Conservation (phyloP, 2,329 filamentous ascomycete species). For the Aureobasidium sp. region DNA sequence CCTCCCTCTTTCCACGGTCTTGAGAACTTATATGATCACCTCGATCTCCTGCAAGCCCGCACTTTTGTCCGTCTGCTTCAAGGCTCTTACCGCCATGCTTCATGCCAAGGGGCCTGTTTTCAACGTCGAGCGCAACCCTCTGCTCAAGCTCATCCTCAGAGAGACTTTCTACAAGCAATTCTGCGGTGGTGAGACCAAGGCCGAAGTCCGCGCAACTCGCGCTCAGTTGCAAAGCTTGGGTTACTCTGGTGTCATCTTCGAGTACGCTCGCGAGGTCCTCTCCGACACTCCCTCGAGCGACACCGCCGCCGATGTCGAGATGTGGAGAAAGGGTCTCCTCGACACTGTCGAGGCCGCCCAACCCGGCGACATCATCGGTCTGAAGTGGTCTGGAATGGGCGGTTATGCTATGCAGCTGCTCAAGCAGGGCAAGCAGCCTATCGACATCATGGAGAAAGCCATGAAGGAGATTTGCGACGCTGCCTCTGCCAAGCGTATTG, state of each 20-base stretch:
- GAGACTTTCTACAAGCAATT: constrained; percentile 87
- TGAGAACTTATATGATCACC: constrained; percentile 64
- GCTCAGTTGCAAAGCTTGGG: constrained; percentile 63
- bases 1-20: constrained; percentile 57
- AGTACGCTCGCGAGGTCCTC: constrained; percentile 78
- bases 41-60: constrained; percentile 62
- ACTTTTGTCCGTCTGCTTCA: constrained; percentile 63
- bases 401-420: constrained; percentile 62
- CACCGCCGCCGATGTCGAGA: constrained; percentile 55
- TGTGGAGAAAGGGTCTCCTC: constrained; percentile 68
- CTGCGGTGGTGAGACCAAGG: constrained; percentile 70
- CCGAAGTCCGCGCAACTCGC: constrained; percentile 62
- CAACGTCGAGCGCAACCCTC: constrained; percentile 66
- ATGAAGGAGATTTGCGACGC: constrained; percentile 70
- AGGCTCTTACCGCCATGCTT: constrained; percentile 61
- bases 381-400: constrained; percentile 76
- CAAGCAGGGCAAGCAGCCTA: constrained; percentile 55
- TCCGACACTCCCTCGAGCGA: constrained; percentile 45
- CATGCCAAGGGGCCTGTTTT: constrained; percentile 60
- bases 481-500: constrained; percentile 61
- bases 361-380: constrained; percentile 48
- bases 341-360: constrained; percentile 57
- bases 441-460: constrained; percentile 57
- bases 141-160: constrained; percentile 65
- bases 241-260: constrained; percentile 75